phyloP scores from a whole-genome alignment of 345 rosid genomes.

The Corchorus olitorius region DNA sequence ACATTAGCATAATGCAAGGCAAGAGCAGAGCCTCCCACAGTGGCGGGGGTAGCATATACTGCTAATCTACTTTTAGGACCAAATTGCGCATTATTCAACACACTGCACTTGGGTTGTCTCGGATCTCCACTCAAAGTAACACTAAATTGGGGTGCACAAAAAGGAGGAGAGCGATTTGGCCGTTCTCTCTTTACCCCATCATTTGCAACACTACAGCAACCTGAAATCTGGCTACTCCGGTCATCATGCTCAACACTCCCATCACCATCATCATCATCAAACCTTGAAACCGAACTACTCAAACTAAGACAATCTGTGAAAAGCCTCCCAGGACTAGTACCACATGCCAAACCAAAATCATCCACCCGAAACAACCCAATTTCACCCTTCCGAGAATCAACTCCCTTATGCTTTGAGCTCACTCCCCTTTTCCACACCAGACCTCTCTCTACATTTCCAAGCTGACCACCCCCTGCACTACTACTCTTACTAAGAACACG shows the following conservation, averaged over 20 bases:
- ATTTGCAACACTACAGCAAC: conserved; percentile 40
- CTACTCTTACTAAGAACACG: conserved; percentile 54
- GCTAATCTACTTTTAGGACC: conserved; percentile 61
- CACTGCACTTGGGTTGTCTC: conserved; percentile 27
- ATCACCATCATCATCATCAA: conserved; percentile 50
- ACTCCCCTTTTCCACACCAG: conserved; percentile 32
- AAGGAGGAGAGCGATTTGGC: conserved; percentile 28
- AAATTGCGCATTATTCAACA: conserved; percentile 32
- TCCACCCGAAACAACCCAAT: conserved; percentile 46
- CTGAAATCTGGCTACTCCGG: conserved; percentile 49
- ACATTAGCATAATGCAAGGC: conserved; percentile 91
- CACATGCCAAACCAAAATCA: conserved; percentile 78
- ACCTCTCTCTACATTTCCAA: conserved; percentile 34
- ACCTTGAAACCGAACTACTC: conserved; percentile 61
- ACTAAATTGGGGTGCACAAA: conserved; percentile 23
- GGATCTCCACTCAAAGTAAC: conserved; percentile 39
- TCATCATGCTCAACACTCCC: conserved; percentile 35
- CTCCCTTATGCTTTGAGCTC: conserved; percentile 34
- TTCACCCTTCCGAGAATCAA: conserved; percentile 49
- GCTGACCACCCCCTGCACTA: conserved; percentile 30
- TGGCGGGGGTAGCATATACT: conserved; percentile 58
- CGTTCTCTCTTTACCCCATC: conserved; percentile 40
- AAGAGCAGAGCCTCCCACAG: conserved; percentile 88
- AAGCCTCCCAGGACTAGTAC: conserved; percentile 76
- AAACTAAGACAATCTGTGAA: conserved; percentile 84